Conservation (phyloP, 345 rosid genomes). For the Barbarea vulgaris region DNA sequence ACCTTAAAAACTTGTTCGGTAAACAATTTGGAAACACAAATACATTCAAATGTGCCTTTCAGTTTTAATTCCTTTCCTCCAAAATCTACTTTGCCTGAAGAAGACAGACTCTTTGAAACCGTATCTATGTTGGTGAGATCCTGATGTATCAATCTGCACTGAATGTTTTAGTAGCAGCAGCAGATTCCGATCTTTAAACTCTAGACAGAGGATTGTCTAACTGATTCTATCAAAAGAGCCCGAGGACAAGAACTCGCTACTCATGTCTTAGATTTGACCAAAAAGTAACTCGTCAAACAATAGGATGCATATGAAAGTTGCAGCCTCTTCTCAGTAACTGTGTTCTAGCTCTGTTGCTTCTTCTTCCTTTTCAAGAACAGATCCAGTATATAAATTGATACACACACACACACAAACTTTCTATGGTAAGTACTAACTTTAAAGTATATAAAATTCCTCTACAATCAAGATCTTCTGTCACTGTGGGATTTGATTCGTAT, state of each 20-base stretch:
- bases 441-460: no score
- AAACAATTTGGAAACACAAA: neutral
- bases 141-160: neutral
- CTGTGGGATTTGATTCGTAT: no score
- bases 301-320: neutral
- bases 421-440: no score
- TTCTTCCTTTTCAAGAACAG: no score
- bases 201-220: neutral
- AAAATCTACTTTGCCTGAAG: neutral
- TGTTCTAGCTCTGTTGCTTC: neutral
- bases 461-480: no score
- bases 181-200: neutral
- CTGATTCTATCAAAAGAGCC: neutral
- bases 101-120: neutral
- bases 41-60: neutral
- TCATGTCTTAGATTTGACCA: neutral
- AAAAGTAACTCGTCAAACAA: neutral
- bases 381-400: no score
- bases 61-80: neutral
- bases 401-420: no score
- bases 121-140: neutral
- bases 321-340: neutral
- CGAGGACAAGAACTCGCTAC: neutral
- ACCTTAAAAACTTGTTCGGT: neutral
- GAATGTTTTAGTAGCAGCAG: neutral